Base-by-base conservation (phyloP, 1,284 basidiomycete species). In the Rhodotorula mucilaginosa region DNA sequence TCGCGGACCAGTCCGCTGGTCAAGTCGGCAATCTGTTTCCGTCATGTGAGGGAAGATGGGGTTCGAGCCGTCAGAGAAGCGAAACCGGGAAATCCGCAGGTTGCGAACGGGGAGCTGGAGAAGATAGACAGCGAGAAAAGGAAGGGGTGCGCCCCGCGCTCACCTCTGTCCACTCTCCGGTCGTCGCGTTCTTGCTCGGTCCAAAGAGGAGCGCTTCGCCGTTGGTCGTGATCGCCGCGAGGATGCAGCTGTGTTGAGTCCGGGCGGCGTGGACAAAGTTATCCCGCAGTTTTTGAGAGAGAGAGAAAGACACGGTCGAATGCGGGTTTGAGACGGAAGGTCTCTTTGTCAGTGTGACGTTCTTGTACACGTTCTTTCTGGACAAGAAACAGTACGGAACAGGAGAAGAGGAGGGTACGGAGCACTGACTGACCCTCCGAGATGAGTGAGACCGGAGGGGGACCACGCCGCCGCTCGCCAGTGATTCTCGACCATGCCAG, bases 121-220 rank as follows among this genome's bases (percentile, higher is more conserved):
- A 44, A 44, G 2, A 13, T 1, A 13, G 34, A 44, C 13, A 13
- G 39, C 39, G 39, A 44, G 39, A 13, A 44, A 13, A 44, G 39
- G 39, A 44, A 44, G 10, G 12, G n/a, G n/a, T 39, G 39, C 39
- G 39, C 39, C 39, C 39, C 39, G 39, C 26, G 54, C 13, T 49
- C 44, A 69, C 71, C 52, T 72, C 70, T 19, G 29, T n/a, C 73
- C 73, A 75, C n/a, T 70, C 68, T 12, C 71, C 71, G 15, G 57
- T 69, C 26, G 29, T 21, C 0, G 64, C 58, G 29, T 75, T 67
- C n/a, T 75, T 75, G 3, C 19, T 18, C 19, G 74, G 58, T 39
- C 66, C 74, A 18, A 66, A 73, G 5, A 75, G 49, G 10, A 66
- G 54, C 19, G 60, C 74, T 52, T 75, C 68, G 29, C 26, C 63